Conservation (phyloP, 1,284 basidiomycete genomes). For the Ustilago sp. region DNA sequence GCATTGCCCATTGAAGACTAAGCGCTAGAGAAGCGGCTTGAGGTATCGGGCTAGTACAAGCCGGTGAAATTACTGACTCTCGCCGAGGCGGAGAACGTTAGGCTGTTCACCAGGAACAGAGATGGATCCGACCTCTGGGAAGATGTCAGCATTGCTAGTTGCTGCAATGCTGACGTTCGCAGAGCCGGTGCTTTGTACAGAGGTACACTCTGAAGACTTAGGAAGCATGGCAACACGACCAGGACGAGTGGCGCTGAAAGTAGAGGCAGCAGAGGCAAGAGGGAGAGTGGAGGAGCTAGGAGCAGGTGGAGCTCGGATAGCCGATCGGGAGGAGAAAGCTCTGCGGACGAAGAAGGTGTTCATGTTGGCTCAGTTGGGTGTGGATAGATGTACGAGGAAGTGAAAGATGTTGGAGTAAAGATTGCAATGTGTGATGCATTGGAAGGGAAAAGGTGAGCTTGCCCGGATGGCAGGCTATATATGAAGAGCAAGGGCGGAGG, state of each 20-base stretch:
- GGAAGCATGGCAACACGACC: slow-evolving; percentile 50
- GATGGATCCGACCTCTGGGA: slow-evolving; percentile 31
- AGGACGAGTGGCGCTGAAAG: slow-evolving; percentile 13
- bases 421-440: background rate
- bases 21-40: background rate
- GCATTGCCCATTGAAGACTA: background rate
- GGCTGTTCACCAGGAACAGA: slow-evolving; percentile 33
- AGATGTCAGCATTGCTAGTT: slow-evolving; percentile 14
- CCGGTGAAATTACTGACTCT: slow-evolving; percentile 6
- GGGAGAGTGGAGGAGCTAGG: slow-evolving; percentile 24
- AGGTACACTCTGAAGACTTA: slow-evolving; percentile 24
- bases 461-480: background rate
- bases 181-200: slow-evolving; percentile 17
- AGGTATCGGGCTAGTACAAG: background rate
- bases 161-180: slow-evolving; percentile 33
- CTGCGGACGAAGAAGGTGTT: slow-evolving; percentile 27
- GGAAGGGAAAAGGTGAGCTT: background rate
- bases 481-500: background rate
- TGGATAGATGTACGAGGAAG: background rate
- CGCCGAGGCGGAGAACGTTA: slow-evolving; percentile 33
- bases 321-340: slow-evolving; percentile 43
- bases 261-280: slow-evolving; percentile 10
- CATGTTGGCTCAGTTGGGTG: slow-evolving; percentile 19
- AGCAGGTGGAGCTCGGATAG: slow-evolving; percentile 45
- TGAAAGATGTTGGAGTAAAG: background rate